phyloP scores from a whole-genome alignment of 2,329 filamentous ascomycete species.

The Fusarium liriodendri region DNA sequence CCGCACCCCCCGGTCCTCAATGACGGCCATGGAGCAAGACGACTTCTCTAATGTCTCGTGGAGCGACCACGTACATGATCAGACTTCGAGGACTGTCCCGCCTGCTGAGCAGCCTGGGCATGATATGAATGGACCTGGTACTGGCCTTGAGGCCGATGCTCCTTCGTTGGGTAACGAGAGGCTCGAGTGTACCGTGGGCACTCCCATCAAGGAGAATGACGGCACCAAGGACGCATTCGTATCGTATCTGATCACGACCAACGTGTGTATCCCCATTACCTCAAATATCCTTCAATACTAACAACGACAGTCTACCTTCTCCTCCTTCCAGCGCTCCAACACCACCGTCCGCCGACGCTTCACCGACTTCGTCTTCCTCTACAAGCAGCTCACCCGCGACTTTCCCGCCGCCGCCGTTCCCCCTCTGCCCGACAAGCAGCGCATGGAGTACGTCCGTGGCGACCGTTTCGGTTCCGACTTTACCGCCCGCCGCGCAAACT shows the following conservation, averaged over 20 bases:
- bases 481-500: constrained; percentile 87
- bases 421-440: constrained; percentile 96
- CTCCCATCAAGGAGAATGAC: constrained; percentile 93
- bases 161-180: constrained; percentile 76
- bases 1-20: background rate
- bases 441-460: constrained; percentile 97
- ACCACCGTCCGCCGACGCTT: constrained; percentile 89
- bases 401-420: constrained; percentile 94
- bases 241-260: constrained; percentile 92
- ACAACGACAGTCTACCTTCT: constrained; percentile 82
- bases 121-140: constrained; percentile 58
- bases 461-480: constrained; percentile 96
- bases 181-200: constrained; percentile 84
- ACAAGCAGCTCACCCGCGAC: constrained; percentile 87
- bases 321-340: constrained; percentile 86
- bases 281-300: background rate
- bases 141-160: constrained; percentile 66
- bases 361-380: constrained; percentile 97
- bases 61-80: constrained; percentile 68
- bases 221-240: constrained; percentile 97
- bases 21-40: constrained; percentile 67
- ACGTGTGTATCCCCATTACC: constrained; percentile 64
- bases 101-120: constrained; percentile 44
- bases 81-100: constrained; percentile 42
- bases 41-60: constrained; percentile 87